Evolutionary conservation across 352 stramenopile species (phyloP), one percentile per base, ranked within the genome.

Genomic region (Globisporangium lucens): DNA sequence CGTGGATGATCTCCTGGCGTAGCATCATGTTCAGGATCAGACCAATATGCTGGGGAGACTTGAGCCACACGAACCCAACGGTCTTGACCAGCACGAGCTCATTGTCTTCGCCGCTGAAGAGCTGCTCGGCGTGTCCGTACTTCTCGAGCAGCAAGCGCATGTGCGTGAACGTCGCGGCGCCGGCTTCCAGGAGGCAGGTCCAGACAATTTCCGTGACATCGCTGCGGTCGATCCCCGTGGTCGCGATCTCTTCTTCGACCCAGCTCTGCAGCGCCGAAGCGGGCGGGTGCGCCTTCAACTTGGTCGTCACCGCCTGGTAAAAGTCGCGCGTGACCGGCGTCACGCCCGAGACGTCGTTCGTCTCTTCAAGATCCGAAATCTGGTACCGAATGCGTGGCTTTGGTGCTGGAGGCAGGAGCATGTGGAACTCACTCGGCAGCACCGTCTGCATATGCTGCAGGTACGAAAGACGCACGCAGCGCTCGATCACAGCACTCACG

Each of bases 1-100:
- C 77, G 51, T 78, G 73, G 33, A 95, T 76, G 13, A 94, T 72
- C 22, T 77, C 73, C 52, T 90, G 77, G 35, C 83, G 87, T 35
- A 95, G 74, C 82, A 95, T 92, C 43, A 90, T 81, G 69, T 89
- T 90, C 15, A 93, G 55, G 55, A 92, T 91, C 46, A 95, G 65
- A 7, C 80, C 82, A 53, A 95, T 91, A 66, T 95, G 87, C 61
- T 92, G 87, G 22, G 87, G 87, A 20, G 87, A 95, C 60, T 94
- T 89, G 8, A 93, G 76, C 85, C 85, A 94, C 13, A 94, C 85
- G 1, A 70, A 83, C 13, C 78, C 82, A 3, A 91, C 81, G 8
- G 83, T 90, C 66, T 87, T 89, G 36, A 94, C 80, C 29, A 91
- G 20, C 53, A 83, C 59, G 47, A 94, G 73, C 57, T 90, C 82